Percentiles rank a stretch among this genome's conserved stretches.
These are phyloP conservation scores for Millerago galiae DNA, from an alignment of 805 yeast genomes.

Conservation along the genomic window DNA sequence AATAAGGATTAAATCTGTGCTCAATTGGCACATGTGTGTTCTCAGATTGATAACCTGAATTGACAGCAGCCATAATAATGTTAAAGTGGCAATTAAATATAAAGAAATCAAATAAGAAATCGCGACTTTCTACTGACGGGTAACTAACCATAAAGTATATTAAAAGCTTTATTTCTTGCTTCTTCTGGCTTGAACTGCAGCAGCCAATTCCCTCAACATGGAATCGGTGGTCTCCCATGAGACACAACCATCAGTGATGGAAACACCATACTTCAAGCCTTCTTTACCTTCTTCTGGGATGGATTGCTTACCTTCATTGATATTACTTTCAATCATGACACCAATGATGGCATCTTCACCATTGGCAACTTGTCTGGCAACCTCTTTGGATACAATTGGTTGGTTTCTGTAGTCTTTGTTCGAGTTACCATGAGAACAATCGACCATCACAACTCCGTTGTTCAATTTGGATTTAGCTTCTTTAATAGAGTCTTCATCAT, in stretches of 20 bases:
- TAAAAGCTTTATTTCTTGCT: no score
- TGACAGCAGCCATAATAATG: slow-evolving; percentile 28
- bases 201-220: slow-evolving; percentile 73
- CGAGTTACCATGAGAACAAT: slow-evolving; percentile 97
- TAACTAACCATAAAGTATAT: no score
- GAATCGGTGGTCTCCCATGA: slow-evolving; percentile 82
- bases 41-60: slow-evolving; percentile 62
- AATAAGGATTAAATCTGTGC: slow-evolving; percentile 87
- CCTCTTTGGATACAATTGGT: slow-evolving; percentile 81
- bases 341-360: slow-evolving; percentile 86
- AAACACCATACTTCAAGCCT: slow-evolving; percentile 83
- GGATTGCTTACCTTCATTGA: slow-evolving; percentile 89
- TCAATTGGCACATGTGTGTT: slow-evolving; percentile 62
- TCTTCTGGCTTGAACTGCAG: slow-evolving; percentile 82
- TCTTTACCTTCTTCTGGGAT: slow-evolving; percentile 74
- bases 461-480: slow-evolving; percentile 63
- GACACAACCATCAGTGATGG: slow-evolving; percentile 96
- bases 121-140: no score
- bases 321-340: slow-evolving; percentile 91
- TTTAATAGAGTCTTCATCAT: slow-evolving; percentile 71
- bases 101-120: no score
- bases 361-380: slow-evolving; percentile 71
- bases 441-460: slow-evolving; percentile 71
- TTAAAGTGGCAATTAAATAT: no score
- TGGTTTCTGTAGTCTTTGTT: slow-evolving; percentile 91